These are phyloP conservation scores for Candida nemodendra DNA, from an alignment of 805 yeast genomes.

Conservation along the genomic window DNA sequence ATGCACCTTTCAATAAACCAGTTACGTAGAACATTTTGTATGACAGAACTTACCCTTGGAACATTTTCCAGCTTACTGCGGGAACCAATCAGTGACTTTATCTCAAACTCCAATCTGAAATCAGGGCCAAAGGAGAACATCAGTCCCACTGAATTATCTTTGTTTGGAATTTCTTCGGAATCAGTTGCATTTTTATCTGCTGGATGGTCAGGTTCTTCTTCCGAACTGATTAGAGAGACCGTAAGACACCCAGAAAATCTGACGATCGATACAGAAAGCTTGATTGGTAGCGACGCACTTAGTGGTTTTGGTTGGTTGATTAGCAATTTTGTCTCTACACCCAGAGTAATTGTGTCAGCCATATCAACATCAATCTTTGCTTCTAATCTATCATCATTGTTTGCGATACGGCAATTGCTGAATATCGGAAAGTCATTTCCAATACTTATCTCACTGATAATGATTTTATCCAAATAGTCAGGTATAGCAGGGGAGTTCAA, in stretches of 20 bases:
- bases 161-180: neutral
- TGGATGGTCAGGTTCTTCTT: slow-evolving; percentile 9
- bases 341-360: slow-evolving; percentile 81
- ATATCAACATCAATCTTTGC: slow-evolving; percentile 91
- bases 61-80: slow-evolving; percentile 88
- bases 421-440: slow-evolving; percentile 96
- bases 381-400: slow-evolving; percentile 55
- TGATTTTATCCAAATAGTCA: slow-evolving; percentile 73
- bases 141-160: slow-evolving; percentile 52
- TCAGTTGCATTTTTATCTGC: slow-evolving; percentile 9
- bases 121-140: slow-evolving; percentile 92
- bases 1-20: slow-evolving; percentile 95
- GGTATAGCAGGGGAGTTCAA: slow-evolving; percentile 66
- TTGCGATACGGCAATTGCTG: slow-evolving; percentile 81
- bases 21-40: slow-evolving; percentile 76
- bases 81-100: slow-evolving; percentile 89
- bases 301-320: slow-evolving; percentile 80
- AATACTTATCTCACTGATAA: slow-evolving; percentile 82
- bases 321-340: slow-evolving; percentile 75
- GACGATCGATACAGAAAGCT: slow-evolving; percentile 81
- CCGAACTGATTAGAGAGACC: slow-evolving; percentile 53
- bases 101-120: slow-evolving; percentile 82
- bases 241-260: slow-evolving; percentile 88
- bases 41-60: slow-evolving; percentile 83
- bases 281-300: slow-evolving; percentile 85